Base-by-base conservation (phyloP, 306 rosid species). In the Castanopsis chinensis region DNA sequence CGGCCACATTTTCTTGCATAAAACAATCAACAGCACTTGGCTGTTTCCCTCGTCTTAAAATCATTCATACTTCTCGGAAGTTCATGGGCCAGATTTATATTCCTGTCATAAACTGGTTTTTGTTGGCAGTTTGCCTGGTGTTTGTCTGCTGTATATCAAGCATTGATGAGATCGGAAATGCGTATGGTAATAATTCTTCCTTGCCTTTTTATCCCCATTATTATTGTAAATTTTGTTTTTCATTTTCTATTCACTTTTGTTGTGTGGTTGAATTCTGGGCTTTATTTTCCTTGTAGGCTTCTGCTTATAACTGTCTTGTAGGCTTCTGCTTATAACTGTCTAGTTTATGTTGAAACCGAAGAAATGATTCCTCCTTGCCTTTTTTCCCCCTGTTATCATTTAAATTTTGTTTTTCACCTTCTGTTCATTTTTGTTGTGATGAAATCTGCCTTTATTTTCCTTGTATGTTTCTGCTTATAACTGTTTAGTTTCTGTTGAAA, bases 21-120 rank as follows among this genome's bases (percentile, higher is more conserved):
- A 94, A 94, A 81, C 99, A 94, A 83, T 92, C 99, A 32, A 92
- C 95, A 76, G 99, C 97, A 65, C 99, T 94, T 80, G 99, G 99
- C 75, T 94, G 99, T 84, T 94, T 94, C 85, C 99, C 99, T 78
- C 99, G 97, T 79, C 95, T 94, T 55, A 94, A 94, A 88, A 94
- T 94, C 71, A 67, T 94, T 78, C 97, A 94, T 72, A 94, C 97
- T 43, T 94, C 99, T 64, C 87, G 97, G 83, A 94, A 94, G 77
- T 94, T 94, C 76, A 94, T 94, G 99, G 99, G 99, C 88, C 99
- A 92, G 86, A 94, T 94, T 80, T 94, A 94, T 82, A 94, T 94
- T 78, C 99, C 97, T 35, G 92, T 92, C 76, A 84, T 94, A 68
- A 94, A 94, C 85, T 94, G 99, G 99, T 94, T 94, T 83, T 87